These are phyloP conservation scores for Protomyces pachydermus DNA, from an alignment of 1,139 yeast genomes.

Conservation along the genomic window DNA sequence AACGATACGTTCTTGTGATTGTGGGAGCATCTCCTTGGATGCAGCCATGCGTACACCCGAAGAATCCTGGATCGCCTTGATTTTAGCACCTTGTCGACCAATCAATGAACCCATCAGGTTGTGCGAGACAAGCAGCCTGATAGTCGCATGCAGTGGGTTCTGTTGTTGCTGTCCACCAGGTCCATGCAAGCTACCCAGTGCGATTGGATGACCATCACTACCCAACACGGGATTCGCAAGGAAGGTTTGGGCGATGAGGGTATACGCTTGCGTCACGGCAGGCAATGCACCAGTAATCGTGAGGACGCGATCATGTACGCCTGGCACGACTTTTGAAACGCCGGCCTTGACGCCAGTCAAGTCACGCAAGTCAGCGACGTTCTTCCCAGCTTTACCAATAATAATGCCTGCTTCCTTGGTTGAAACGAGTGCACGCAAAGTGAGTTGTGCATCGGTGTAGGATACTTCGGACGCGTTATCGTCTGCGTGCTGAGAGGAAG, in stretches of 20 bases:
- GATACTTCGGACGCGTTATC: conserved; percentile 28
- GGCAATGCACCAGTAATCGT: conserved; percentile 77
- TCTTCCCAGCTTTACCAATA: conserved; percentile 80
- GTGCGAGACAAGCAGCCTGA: conserved; percentile 75
- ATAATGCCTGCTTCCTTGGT: conserved; percentile 88
- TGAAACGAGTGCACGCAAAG: conserved; percentile 63
- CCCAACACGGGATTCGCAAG: conserved; percentile 20
- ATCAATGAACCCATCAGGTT: conserved; percentile 86
- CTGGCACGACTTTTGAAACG: conserved; percentile 73
- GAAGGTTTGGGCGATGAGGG: conserved; percentile 25
- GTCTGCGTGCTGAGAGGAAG: conserved; percentile 39
- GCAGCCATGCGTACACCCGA: conserved; percentile 79
- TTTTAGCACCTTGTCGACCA: conserved; percentile 78
- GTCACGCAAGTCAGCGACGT: conserved; percentile 72
- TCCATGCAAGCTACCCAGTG: not conserved
- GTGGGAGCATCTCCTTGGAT: conserved; percentile 75
- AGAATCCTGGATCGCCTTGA: conserved; percentile 70
- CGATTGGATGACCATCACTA: not conserved
- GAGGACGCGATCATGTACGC: conserved; percentile 77
- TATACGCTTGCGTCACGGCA: conserved; percentile 49
- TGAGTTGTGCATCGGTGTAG: conserved; percentile 35
- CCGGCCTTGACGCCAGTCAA: conserved; percentile 83
- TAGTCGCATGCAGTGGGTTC: conserved; percentile 42
- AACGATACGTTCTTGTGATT: conserved; percentile 79
- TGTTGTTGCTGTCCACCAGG: conserved; percentile 20